A percentile compares a stretch with the other conserved stretches of the same genome.
Evolutionary conservation across 176 grass and related monocot genomes (phyloP).

Genomic region (Carex littledalei): DNA sequence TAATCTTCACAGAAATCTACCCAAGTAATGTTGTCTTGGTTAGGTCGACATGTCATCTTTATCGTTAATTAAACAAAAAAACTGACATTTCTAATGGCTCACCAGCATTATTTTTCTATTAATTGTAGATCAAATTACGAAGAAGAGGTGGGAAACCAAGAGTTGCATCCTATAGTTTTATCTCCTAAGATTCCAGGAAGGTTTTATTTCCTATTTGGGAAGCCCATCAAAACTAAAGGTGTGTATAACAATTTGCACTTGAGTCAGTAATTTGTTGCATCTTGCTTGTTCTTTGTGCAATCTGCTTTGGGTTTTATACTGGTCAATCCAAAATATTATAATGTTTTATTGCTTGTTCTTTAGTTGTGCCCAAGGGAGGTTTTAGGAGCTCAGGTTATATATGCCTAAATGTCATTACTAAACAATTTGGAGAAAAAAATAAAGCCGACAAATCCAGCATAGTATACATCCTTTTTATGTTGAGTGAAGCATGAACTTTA

Average conservation of each 20-base stretch:
- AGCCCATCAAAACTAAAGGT: conserved; percentile 88
- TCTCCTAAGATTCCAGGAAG: conserved; percentile 71
- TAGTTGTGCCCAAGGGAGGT: background rate
- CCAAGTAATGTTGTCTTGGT: background rate
- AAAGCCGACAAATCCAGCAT: background rate
- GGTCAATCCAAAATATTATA: conserved; percentile 5
- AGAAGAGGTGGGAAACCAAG: conserved; percentile 69
- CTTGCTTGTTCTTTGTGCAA: background rate
- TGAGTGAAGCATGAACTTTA: too few species aligned
- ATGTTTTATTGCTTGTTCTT: background rate
- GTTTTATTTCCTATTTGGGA: conserved; percentile 79
- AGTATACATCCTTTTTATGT: background rate
- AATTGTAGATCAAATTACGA: conserved; percentile 41
- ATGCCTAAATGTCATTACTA: background rate
- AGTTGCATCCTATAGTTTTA: conserved; percentile 41
- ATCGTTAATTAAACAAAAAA: background rate
- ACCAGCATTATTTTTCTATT: background rate
- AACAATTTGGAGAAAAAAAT: background rate
- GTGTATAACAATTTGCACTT: background rate
- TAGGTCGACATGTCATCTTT: background rate
- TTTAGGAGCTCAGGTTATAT: background rate
- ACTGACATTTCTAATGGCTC: background rate
- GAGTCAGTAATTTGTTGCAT: background rate
- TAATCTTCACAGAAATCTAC: too few species aligned
- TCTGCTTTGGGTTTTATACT: background rate